A percentile compares a stretch with the other conserved stretches of the same genome.
Evolutionary conservation across 2,329 filamentous ascomycete genomes (phyloP).

Genomic region (Aspergillus fructus): DNA sequence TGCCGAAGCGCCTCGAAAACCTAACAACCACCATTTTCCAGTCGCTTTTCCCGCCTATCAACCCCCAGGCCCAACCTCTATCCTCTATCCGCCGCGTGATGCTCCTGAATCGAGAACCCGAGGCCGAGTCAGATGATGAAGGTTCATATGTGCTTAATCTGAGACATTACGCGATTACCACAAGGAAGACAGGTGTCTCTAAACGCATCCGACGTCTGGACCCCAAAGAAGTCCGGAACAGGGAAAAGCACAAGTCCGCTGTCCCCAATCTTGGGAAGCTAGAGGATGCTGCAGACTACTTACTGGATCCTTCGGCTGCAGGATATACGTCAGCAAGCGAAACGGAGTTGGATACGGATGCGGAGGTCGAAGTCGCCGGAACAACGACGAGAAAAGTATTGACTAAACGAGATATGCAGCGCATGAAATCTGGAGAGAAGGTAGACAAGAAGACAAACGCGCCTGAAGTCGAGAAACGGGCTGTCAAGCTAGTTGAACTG

Average conservation of each 20-base stretch:
- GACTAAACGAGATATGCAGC: constrained; percentile 51
- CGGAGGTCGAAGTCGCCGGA: constrained; percentile 82
- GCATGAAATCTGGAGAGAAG: constrained; percentile 45
- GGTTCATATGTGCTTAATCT: constrained; percentile 81
- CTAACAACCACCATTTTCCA: constrained; percentile 94
- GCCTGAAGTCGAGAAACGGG: constrained; percentile 71
- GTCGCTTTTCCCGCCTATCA: constrained; percentile 92
- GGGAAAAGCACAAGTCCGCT: constrained; percentile 62
- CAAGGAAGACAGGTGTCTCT: constrained; percentile 79
- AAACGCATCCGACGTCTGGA: constrained; percentile 81
- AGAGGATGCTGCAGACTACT: constrained; percentile 90
- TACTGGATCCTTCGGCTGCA: constrained; percentile 75
- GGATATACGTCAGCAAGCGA: constrained; percentile 93
- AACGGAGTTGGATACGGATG: constrained; percentile 90
- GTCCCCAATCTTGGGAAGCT: constrained; percentile 88
- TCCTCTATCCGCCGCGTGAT: constrained; percentile 91
- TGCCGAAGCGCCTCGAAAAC: constrained; percentile 92
- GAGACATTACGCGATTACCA: constrained; percentile 93
- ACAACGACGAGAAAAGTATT: constrained; percentile 53
- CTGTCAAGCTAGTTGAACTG: constrained; percentile 87
- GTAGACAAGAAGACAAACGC: constrained; percentile 42
- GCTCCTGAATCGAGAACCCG: constrained; percentile 76
- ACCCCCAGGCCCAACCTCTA: constrained; percentile 83
- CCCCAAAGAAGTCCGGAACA: constrained; percentile 75
- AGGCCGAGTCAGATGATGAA: constrained; percentile 45